phyloP scores from a whole-genome alignment of 1,139 yeast species.

The Suhomyces wounanorum region DNA sequence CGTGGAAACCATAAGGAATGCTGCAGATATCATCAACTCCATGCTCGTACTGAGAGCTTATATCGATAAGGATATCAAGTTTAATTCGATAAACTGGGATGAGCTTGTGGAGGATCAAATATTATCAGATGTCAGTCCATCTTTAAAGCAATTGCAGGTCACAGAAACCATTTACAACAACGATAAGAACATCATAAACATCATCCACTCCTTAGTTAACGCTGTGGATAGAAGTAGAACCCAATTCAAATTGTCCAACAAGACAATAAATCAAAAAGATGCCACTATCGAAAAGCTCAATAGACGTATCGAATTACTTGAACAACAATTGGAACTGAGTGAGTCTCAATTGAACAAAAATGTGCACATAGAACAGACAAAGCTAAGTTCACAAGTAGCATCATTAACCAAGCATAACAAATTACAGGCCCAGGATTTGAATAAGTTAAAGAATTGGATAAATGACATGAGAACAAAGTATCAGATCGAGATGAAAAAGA shows the following conservation, averaged over 20 bases:
- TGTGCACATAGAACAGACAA: slow-evolving; percentile 22
- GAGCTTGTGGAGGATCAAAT: slow-evolving; percentile 22
- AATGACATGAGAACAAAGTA: slow-evolving; percentile 38
- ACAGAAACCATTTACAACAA: slow-evolving; percentile 41
- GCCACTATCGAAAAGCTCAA: slow-evolving; percentile 30
- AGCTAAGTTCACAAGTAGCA: slow-evolving; percentile 22
- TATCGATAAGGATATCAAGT: slow-evolving; percentile 33
- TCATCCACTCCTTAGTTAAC: slow-evolving; percentile 42
- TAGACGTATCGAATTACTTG: slow-evolving; percentile 25
- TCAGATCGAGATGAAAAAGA: slow-evolving; percentile 44
- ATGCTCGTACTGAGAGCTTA: slow-evolving; percentile 42
- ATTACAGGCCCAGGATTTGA: slow-evolving; percentile 33
- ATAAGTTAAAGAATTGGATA: slow-evolving; percentile 32
- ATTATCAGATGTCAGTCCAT: neutral
- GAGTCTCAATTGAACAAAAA: slow-evolving; percentile 21
- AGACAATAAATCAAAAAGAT: slow-evolving; percentile 33
- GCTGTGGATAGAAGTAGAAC: slow-evolving; percentile 41
- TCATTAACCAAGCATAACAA: slow-evolving; percentile 28
- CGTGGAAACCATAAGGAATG: slow-evolving; percentile 37
- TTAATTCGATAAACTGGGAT: slow-evolving; percentile 40
- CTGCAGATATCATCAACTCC: slow-evolving; percentile 42
- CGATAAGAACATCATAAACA: slow-evolving; percentile 46
- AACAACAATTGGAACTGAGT: slow-evolving; percentile 19
- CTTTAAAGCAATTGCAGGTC: slow-evolving; percentile 16
- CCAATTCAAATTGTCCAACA: slow-evolving; percentile 38